Base-by-base conservation (phyloP, 176 grass and related monocot species). In the Musa schizocarpa region DNA sequence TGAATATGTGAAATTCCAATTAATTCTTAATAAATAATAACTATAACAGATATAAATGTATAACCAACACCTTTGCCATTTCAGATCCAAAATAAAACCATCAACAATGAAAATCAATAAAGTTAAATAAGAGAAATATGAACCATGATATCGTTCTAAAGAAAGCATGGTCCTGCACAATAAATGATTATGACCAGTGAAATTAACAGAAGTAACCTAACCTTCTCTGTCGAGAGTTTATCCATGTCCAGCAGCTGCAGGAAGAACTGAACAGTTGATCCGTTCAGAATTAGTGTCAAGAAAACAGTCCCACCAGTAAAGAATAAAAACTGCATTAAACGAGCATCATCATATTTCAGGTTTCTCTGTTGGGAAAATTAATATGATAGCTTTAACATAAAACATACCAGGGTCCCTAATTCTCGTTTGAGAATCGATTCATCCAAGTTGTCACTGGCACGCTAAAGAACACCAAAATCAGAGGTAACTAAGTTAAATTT, bases 231-330 rank as follows among this genome's bases (percentile, higher is more conserved):
- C 77, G 90, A 85, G 17, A 97, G 78, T 76, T 77, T 84, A 77
- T 87, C 86, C 88, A 97, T 83, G 56, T 84, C 82, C 25, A 97
- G 85, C 54, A 79, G 53, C 69, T 75, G 83, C 76, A 97, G 81
- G 59, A 97, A 80, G 76, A 92, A 88, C 77, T 97, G 94, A 80
- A 88, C 90, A 14, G 88, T 97, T 34, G 94, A 97, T 72, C 94
- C 94, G 79, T 97, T 97, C 34, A 97, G 50, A 78, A 93, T 88
- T 72, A 97, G 72, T 83, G 94, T 93, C 9, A 97, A 77, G 81
- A 97, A 93, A 11, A 92, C 90, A 2, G 90, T 88, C 53, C 93
- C 93, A 81, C 93, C 93, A 77, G 93, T 97, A 67, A 97, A 97
- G 83, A 97, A 97, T 66, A 97, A 82, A 90, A 97, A 97, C 94